These are phyloP conservation scores for Coniochaeta ligniaria DNA, from an alignment of 2,329 filamentous ascomycete genomes.

Conservation along the genomic window DNA sequence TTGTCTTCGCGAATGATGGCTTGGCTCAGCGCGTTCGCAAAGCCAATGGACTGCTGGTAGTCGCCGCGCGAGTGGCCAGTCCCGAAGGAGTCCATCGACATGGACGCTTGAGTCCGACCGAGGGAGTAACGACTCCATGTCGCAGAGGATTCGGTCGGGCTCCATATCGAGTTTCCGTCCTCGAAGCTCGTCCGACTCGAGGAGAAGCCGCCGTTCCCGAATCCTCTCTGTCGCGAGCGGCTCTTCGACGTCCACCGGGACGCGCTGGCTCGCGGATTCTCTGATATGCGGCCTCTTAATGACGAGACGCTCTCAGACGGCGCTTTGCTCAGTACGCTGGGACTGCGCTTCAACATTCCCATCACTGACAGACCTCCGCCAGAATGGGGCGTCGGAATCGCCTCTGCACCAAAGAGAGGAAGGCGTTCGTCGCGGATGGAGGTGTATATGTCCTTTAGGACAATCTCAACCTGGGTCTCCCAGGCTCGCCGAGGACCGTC, in stretches of 20 bases:
- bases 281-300: slow-evolving; percentile 61
- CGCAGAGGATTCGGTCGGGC: slow-evolving; percentile 75
- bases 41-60: slow-evolving; percentile 94
- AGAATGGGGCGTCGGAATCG: slow-evolving; percentile 34
- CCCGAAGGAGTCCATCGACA: slow-evolving; percentile 86
- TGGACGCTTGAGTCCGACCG: slow-evolving; percentile 82
- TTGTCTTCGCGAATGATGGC: slow-evolving; percentile 89
- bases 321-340: slow-evolving; percentile 87
- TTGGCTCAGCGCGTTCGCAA: slow-evolving; percentile 92
- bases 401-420: slow-evolving; percentile 69
- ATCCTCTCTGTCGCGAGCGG: slow-evolving; percentile 69
- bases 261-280: slow-evolving; percentile 43
- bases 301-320: slow-evolving; percentile 74
- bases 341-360: slow-evolving; percentile 72
- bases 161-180: slow-evolving; percentile 85
- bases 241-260: slow-evolving; percentile 81
- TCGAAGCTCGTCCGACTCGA: slow-evolving; percentile 94
- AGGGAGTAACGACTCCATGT: slow-evolving; percentile 94
- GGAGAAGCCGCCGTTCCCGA: slow-evolving; percentile 75
- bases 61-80: slow-evolving; percentile 69
- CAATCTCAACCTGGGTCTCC: slow-evolving; percentile 84
- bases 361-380: slow-evolving; percentile 66
- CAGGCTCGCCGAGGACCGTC: slow-evolving; percentile 70
- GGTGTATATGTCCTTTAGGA: slow-evolving; percentile 84
- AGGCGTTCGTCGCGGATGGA: slow-evolving; percentile 85